These are phyloP conservation scores for Coffea canephora DNA, from an alignment of 257 asterid species.

Conservation along the genomic window DNA sequence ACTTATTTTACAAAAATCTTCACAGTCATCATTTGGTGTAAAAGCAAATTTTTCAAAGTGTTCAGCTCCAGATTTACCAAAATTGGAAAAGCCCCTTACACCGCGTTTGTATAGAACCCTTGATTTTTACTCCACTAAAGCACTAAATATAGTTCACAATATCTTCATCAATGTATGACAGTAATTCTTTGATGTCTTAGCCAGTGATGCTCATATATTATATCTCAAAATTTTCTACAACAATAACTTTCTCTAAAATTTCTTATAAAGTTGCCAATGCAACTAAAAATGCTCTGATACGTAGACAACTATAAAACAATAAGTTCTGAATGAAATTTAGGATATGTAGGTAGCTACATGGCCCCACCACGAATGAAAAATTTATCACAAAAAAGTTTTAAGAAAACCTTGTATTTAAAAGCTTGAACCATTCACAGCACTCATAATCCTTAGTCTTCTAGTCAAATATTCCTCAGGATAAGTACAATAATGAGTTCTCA, in stretches of 20 bases:
- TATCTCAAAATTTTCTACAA: neutral
- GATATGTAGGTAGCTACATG: neutral
- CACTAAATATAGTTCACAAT: neutral
- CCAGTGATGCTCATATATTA: neutral
- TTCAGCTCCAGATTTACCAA: neutral
- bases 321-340: neutral
- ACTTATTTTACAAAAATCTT: neutral
- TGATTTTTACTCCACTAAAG: neutral
- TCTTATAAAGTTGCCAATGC: neutral
- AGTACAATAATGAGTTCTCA: neutral
- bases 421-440: neutral
- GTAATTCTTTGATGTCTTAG: neutral
- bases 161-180: neutral
- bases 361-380: neutral
- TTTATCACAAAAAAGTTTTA: neutral
- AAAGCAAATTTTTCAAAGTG: too few species aligned
- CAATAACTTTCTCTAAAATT: neutral
- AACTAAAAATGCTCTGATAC: neutral
- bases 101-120: neutral
- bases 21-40: neutral
- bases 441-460: neutral
- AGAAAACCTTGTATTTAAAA: neutral
- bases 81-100: neutral
- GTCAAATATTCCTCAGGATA: neutral
- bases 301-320: neutral